Base-by-base conservation (phyloP, 2,329 filamentous ascomycete genomes). In the Cadophora luteo-olivacea region DNA sequence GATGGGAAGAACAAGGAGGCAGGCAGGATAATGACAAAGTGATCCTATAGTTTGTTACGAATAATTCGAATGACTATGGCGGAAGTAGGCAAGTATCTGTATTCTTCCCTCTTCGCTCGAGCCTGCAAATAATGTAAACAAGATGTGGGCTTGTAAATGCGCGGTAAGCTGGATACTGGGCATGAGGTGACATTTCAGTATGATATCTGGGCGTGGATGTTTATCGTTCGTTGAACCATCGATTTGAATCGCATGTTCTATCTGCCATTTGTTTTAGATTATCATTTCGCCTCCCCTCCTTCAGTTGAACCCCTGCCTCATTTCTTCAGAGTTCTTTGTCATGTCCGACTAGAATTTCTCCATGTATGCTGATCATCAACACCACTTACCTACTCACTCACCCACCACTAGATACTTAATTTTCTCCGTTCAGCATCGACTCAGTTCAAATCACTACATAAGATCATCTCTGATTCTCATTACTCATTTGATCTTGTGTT, bases 301-400 rank as follows among this genome's bases (percentile, higher is more conserved):
- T 29, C 19, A 22, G 9, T 60, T 45, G 16, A 16, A 45, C 12
- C 32, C 55, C 36, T 41, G 41, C 41, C 41, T 45, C 41, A 19
- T 45, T 45, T 45, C 41, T 45, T 45, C 41, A 45, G 12, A 45
- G 14, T 45, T 38, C 33, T 41, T 41, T 60, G 36, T 60, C 19
- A 12, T 38, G 55, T 38, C 32, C 55, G 14, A 19, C 55, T 24
- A 49, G 22, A 49, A 49, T 4, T 22, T 49, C 19, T n/a, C n/a
- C 45, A 22, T 19, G 14, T 45, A 3, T 33, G 38, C 60, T 24
- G 41, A 49, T 49, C 60, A 62, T 62, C 29, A 45, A 62, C 45
- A 61, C 25, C 9, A 63, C 48, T 29, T 11, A 61, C 55, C 22
- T 19, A 63, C 45, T 49, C 45, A 63, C 61, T 25, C 14, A 24